Evolutionary conservation across 352 stramenopile genomes (phyloP), one percentile per base, ranked within the genome.

Genomic region (Phytophthora tentaculata): DNA sequence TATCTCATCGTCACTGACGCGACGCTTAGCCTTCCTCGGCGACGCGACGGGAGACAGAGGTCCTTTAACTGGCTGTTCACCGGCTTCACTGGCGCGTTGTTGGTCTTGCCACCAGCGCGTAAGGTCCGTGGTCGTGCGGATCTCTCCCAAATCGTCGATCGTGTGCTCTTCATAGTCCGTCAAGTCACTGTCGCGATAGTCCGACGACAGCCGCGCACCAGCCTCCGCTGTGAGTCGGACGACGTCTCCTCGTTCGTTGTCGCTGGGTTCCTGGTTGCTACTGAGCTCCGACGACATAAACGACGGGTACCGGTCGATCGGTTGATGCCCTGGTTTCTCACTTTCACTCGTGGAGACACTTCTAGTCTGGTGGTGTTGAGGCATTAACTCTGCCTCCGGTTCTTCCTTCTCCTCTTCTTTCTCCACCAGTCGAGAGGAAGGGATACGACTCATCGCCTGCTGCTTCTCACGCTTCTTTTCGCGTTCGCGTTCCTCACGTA

Each of bases 111-210:
- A 83, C 75, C 77, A 80, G 19, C 77, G 72, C 5, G 72, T 79
- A 49, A 86, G 59, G 26, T 86, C 77, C 3, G 77, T 82, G 24
- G 77, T 86, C 14, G 63, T 77, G 32, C 77, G 73, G 24, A 83
- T 80, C 8, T 78, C 72, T 37, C 73, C 69, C 41, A 76, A 47
- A 10, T 44, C 69, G 48, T 83, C 69, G 17, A 79, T 78, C 3
- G 74, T 80, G 28, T 79, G 77, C 64, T 86, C 77, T n/a, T 86
- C 71, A 49, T 80, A 79, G 28, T 83, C 66, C 10, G 69, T 71
- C 47, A 77, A 49, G 59, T 74, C 67, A 56, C 66, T 79, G n/a
- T 74, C 71, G 24, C 69, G 57, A 28, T 72, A 77, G 35, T 73
- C 56, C 1, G 52, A 64, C 3, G 60, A 71, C 24, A 80, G 14